These are phyloP conservation scores for Sphaerulina musiva DNA, from an alignment of 2,329 filamentous ascomycete genomes.

Conservation along the genomic window DNA sequence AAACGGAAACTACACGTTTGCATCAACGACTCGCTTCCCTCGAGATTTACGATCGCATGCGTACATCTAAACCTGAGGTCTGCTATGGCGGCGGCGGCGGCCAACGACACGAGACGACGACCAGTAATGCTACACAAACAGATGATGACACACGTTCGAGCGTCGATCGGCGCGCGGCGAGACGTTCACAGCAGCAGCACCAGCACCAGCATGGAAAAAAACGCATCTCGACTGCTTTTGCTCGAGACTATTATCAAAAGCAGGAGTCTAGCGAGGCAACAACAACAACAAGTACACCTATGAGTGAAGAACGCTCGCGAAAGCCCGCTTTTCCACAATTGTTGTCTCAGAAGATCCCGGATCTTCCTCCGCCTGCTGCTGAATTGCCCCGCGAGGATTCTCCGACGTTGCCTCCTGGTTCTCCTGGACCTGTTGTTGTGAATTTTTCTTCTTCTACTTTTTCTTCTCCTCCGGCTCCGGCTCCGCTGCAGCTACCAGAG, in stretches of 20 bases:
- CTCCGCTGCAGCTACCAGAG: background rate
- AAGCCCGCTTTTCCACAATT: conserved; percentile 10
- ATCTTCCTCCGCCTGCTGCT: background rate
- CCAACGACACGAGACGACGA: background rate
- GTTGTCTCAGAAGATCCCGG: background rate
- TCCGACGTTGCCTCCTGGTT: conserved; percentile 1
- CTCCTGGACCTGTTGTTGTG: background rate
- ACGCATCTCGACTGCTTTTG: conserved; percentile 20
- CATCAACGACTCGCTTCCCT: conserved; percentile 19
- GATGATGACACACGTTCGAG: background rate
- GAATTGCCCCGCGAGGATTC: conserved; percentile 1
- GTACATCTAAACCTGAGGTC: conserved; percentile 1
- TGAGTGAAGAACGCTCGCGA: conserved; percentile 13
- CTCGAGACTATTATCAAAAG: conserved; percentile 23
- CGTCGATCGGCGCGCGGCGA: background rate
- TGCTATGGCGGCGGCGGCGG: conserved; percentile 8
- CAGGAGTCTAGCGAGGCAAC: background rate
- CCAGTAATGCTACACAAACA: background rate
- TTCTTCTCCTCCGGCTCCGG: background rate
- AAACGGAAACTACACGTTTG: conserved; percentile 14
- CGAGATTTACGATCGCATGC: conserved; percentile 6
- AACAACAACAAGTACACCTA: conserved; percentile 4
- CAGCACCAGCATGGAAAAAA: conserved; percentile 3
- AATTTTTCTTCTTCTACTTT: background rate
- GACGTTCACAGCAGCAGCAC: background rate